Conservation (phyloP, 2,329 filamentous ascomycete species). For the Xylariaceae sp. region DNA sequence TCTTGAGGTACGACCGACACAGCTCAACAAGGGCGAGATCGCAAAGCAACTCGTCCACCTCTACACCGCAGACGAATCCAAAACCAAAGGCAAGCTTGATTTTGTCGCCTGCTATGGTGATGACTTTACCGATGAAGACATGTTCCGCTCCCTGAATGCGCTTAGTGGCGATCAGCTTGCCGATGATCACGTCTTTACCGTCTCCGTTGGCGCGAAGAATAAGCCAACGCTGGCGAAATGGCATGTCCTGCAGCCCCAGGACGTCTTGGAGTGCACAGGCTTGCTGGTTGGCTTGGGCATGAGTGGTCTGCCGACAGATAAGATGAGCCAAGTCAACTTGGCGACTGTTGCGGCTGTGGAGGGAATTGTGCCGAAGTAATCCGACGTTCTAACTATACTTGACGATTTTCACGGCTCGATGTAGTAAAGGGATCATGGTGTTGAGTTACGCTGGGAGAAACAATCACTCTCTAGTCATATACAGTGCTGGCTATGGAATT, state of each 20-base stretch:
- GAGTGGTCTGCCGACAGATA: conserved; percentile 35
- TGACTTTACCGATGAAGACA: conserved; percentile 96
- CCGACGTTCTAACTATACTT: neutral
- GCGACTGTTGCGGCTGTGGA: conserved; percentile 50
- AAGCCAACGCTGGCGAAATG: conserved; percentile 88
- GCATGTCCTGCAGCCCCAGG: conserved; percentile 81
- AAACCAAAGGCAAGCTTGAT: conserved; percentile 52
- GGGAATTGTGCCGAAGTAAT: conserved; percentile 42
- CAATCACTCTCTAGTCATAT: too few relatives aligned
- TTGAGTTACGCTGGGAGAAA: too few relatives aligned
- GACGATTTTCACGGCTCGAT: neutral
- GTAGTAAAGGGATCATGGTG: neutral
- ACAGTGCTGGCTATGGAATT: too few relatives aligned
- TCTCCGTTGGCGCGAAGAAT: conserved; percentile 85
- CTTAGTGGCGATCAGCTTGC: conserved; percentile 50
- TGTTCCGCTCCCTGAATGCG: conserved; percentile 75
- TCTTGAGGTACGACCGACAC: conserved; percentile 90
- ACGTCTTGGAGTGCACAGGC: conserved; percentile 69
- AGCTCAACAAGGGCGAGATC: conserved; percentile 98
- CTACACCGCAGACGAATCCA: conserved; percentile 50
- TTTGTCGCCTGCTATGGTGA: conserved; percentile 91
- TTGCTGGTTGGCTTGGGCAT: conserved; percentile 47
- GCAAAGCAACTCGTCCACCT: conserved; percentile 73
- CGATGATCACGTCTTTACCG: conserved; percentile 72
- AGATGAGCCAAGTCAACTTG: conserved; percentile 50